Percentiles rank a stretch among this genome's conserved stretches.
Conservation (phyloP, 345 rosid genomes). For the Rubroshorea leprosula region DNA sequence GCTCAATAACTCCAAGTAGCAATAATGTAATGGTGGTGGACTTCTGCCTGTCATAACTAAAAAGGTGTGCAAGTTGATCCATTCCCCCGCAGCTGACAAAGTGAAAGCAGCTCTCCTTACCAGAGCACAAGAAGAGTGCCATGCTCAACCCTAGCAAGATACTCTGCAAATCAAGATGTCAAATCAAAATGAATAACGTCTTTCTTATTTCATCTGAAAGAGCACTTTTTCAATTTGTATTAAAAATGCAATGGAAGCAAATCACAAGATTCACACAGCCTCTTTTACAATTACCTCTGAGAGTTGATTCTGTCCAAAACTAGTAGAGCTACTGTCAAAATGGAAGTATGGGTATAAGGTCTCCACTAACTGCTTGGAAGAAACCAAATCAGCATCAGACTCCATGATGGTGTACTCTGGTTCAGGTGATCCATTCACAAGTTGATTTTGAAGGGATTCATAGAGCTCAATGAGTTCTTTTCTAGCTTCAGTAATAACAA, state of each 20-base stretch:
- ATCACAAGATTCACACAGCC: neutral
- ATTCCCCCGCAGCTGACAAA: conserved; percentile 80
- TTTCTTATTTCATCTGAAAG: neutral
- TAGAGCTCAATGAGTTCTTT: conserved; percentile 50
- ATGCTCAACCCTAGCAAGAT: conserved; percentile 64
- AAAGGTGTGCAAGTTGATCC: conserved; percentile 55
- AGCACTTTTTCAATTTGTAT: neutral
- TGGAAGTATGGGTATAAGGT: conserved; percentile 39
- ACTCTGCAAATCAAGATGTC: conserved; percentile 45
- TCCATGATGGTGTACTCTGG: conserved; percentile 44
- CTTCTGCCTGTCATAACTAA: conserved; percentile 39
- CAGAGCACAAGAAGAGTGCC: conserved; percentile 76
- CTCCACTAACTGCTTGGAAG: conserved; percentile 68
- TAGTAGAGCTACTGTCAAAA: conserved; percentile 35
- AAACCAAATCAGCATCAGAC: conserved; percentile 41
- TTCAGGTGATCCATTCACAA: conserved; percentile 37
- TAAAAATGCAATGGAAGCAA: neutral
- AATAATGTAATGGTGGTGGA: conserved; percentile 53
- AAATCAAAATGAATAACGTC: conserved; percentile 21
- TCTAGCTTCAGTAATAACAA: conserved; percentile 41
- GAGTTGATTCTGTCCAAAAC: conserved; percentile 41
- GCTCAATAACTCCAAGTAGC: conserved; percentile 81
- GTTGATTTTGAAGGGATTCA: conserved; percentile 35
- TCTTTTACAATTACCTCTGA: conserved; percentile 44
- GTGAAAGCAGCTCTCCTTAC: conserved; percentile 89